Evolutionary conservation across 1,284 basidiomycete genomes (phyloP).

Genomic region (Chalciporus sp.): DNA sequence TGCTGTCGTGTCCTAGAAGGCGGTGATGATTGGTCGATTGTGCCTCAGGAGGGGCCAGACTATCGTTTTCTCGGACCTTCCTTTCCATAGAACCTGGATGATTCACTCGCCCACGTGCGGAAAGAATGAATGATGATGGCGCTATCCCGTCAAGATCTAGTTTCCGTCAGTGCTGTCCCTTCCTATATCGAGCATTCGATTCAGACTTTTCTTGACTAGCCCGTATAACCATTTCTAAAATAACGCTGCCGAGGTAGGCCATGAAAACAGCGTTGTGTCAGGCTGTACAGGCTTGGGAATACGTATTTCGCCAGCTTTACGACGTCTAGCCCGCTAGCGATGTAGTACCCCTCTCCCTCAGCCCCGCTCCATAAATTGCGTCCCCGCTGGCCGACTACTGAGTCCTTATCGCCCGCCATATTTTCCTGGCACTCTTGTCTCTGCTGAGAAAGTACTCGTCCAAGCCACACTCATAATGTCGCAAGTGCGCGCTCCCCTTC

Average conservation of each 20-base stretch:
- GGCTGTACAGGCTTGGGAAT: conserved; percentile 39
- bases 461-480: conserved; percentile 25
- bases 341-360: conserved; percentile 21
- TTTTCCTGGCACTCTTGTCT: conserved; percentile 1
- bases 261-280: conserved; percentile 24
- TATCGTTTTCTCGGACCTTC: not conserved
- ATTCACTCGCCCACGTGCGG: conserved; percentile 14
- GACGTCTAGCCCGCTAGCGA: conserved; percentile 30
- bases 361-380: conserved; percentile 33
- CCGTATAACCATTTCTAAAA: conserved; percentile 31
- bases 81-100: not conserved
- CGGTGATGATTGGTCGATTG: not conserved
- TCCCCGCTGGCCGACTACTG: conserved; percentile 5
- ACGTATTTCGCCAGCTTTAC: conserved; percentile 35
- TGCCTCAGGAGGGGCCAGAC: not conserved
- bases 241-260: conserved; percentile 31
- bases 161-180: conserved; percentile 13
- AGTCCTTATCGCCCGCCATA: conserved; percentile 15
- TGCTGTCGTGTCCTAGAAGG: not conserved
- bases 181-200: conserved; percentile 30
- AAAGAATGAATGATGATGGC: conserved; percentile 19
- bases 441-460: conserved; percentile 7
- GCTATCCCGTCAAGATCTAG: conserved; percentile 14
- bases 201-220: conserved; percentile 27
- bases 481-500: conserved; percentile 18